A percentile compares a stretch with the other conserved stretches of the same genome.
phyloP scores from a whole-genome alignment of 257 asterid genomes.

The Ocimum tenuiflorum region DNA sequence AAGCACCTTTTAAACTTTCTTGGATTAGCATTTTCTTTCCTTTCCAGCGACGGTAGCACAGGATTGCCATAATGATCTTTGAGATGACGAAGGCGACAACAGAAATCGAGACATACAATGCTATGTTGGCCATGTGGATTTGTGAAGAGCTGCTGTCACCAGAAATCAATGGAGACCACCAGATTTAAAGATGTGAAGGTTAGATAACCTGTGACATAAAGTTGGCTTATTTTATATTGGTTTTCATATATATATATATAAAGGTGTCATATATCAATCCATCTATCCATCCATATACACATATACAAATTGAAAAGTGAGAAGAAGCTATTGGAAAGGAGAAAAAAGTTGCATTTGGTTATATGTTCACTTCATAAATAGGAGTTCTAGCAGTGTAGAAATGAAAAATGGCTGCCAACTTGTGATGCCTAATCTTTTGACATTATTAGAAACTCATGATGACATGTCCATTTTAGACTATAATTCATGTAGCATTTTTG shows the following conservation, averaged over 20 bases:
- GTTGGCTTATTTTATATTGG: background rate
- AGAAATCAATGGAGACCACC: too few species aligned
- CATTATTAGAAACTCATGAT: slow-evolving; percentile 3
- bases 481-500: background rate
- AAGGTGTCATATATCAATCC: too few species aligned
- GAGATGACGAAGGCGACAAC: slow-evolving; percentile 60
- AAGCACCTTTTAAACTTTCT: slow-evolving; percentile 46
- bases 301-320: background rate
- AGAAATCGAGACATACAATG: slow-evolving; percentile 56
- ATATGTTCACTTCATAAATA: too few species aligned
- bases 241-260: background rate
- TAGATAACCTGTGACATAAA: background rate
- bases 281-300: background rate
- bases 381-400: background rate
- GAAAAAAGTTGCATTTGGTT: background rate
- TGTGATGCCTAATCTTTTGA: slow-evolving; percentile 21
- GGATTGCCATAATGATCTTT: slow-evolving; percentile 54
- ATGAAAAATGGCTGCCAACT: slow-evolving; percentile 16
- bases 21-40: slow-evolving; percentile 46
- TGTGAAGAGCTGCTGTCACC: background rate
- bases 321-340: background rate
- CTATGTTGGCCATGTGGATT: slow-evolving; percentile 43
- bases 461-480: background rate
- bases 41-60: slow-evolving; percentile 78
- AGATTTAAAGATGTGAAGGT: too few species aligned